Percentiles rank a stretch among this genome's conserved stretches.
Conservation (phyloP, 2,329 filamentous ascomycete species). For the Magnaporthiopsis incrustans region DNA sequence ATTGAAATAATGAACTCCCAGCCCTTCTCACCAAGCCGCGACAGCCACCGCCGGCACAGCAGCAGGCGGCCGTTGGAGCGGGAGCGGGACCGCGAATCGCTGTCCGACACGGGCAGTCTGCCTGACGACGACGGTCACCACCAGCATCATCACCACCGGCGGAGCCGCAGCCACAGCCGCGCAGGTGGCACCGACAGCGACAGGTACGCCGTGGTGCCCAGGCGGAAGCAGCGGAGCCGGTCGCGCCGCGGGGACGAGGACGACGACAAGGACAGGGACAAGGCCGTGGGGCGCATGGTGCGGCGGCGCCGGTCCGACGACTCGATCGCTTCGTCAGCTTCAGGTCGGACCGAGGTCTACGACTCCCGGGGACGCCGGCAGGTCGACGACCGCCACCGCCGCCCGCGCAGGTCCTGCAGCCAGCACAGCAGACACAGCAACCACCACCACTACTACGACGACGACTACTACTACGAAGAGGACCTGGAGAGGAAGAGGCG, state of each 20-base stretch:
- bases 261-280: conserved; percentile 19
- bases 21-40: background rate
- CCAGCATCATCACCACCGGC: too few relatives aligned
- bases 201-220: conserved; percentile 8
- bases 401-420: background rate
- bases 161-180: background rate
- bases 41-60: background rate
- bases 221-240: conserved; percentile 32
- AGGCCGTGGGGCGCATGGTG: too few relatives aligned
- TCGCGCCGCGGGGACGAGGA: conserved; percentile 33
- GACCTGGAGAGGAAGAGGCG: background rate
- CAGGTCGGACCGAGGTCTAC: conserved; percentile 1
- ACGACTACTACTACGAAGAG: conserved; percentile 29
- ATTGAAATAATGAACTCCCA: background rate
- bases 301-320: conserved; percentile 7
- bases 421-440: background rate
- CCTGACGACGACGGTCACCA: too few relatives aligned
- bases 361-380: background rate
- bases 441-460: conserved; percentile 11
- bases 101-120: background rate
- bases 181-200: background rate
- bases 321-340: background rate
- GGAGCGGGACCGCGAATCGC: background rate
- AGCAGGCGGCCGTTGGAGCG: background rate
- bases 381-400: background rate